These are phyloP conservation scores for Cochliopodium minus DNA, from an alignment of 208 protist species.

Conservation along the genomic window DNA sequence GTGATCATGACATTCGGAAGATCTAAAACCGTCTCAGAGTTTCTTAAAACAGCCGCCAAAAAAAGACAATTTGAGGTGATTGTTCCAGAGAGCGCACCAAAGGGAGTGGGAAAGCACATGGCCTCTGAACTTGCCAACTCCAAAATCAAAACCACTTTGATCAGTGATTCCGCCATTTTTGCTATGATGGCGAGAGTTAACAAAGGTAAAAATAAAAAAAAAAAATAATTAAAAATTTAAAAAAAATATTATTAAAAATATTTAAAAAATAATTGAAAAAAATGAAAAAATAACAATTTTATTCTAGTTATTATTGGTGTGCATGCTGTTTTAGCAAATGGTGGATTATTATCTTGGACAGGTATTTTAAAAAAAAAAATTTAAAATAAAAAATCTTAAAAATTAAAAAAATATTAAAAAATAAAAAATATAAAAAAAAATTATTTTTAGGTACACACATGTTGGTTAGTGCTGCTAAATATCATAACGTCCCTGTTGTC, in stretches of 20 bases:
- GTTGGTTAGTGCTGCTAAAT: slow-evolving; percentile 74
- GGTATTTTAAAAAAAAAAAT: too few species aligned
- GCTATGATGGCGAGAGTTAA: slow-evolving; percentile 89
- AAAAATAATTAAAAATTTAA: not conserved
- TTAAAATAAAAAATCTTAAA: too few species aligned
- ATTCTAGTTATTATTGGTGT: slow-evolving; percentile 78
- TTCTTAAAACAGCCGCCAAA: slow-evolving; percentile 36
- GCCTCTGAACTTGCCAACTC: slow-evolving; percentile 44
- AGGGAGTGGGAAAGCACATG: slow-evolving; percentile 38
- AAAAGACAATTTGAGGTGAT: slow-evolving; percentile 71
- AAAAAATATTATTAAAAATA: too few species aligned
- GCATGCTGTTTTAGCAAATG: slow-evolving; percentile 81
- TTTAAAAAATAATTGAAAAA: too few species aligned
- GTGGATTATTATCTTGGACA: slow-evolving; percentile 72
- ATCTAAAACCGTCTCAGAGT: slow-evolving; percentile 47
- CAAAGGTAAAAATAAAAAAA: slow-evolving; percentile 48
- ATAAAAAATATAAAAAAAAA: too few species aligned
- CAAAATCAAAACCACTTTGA: slow-evolving; percentile 61
- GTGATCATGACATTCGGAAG: slow-evolving; percentile 51
- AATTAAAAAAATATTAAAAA: too few species aligned
- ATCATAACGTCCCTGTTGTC: slow-evolving; percentile 79
- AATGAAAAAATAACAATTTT: too few species aligned
- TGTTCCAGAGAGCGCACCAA: slow-evolving; percentile 66
- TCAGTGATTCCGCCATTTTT: slow-evolving; percentile 80
- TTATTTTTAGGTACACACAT: slow-evolving; percentile 56